Conservation (phyloP, 2,329 filamentous ascomycete genomes). For the Bipolaris cookei region DNA sequence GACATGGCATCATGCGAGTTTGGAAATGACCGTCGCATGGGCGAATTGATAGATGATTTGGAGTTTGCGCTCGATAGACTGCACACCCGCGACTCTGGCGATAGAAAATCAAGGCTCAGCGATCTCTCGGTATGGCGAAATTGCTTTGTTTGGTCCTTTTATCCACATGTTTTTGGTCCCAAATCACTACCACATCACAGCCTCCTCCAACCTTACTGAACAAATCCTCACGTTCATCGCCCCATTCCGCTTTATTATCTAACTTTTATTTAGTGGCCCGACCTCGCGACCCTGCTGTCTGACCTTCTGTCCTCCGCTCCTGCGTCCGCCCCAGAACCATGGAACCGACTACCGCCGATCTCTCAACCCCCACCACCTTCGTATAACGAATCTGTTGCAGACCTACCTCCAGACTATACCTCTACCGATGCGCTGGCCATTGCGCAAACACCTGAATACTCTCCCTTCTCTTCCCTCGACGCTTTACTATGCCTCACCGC, state of each 20-base stretch:
- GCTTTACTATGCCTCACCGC: constrained; percentile 40
- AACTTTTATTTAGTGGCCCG: constrained; percentile 34
- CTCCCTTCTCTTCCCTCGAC: constrained; percentile 40
- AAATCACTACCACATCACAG: constrained; percentile 14
- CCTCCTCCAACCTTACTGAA: constrained; percentile 6
- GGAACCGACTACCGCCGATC: constrained; percentile 28
- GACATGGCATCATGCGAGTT: constrained; percentile 29
- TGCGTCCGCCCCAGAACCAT: constrained; percentile 33
- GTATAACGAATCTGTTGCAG: constrained; percentile 53
- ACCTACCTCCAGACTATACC: constrained; percentile 56
- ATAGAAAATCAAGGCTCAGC: constrained; percentile 24
- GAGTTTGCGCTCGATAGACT: constrained; percentile 39
- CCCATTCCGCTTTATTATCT: constrained; percentile 23
- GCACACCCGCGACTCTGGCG: constrained; percentile 33
- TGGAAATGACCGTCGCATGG: constrained; percentile 34
- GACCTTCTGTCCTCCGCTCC: constrained; percentile 25
- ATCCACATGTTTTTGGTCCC: constrained; percentile 27
- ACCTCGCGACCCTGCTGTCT: constrained; percentile 29
- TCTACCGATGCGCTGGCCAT: constrained; percentile 50
- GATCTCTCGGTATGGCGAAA: constrained; percentile 46
- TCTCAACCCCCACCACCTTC: constrained; percentile 47
- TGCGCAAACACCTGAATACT: constrained; percentile 44
- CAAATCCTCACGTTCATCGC: constrained; percentile 8
- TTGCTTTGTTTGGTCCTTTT: constrained; percentile 30
- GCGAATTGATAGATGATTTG: constrained; percentile 34